Evolutionary conservation across 1,284 basidiomycete species (phyloP), one percentile per base, ranked within the genome.

Genomic region (Xerocomus nothofagi): DNA sequence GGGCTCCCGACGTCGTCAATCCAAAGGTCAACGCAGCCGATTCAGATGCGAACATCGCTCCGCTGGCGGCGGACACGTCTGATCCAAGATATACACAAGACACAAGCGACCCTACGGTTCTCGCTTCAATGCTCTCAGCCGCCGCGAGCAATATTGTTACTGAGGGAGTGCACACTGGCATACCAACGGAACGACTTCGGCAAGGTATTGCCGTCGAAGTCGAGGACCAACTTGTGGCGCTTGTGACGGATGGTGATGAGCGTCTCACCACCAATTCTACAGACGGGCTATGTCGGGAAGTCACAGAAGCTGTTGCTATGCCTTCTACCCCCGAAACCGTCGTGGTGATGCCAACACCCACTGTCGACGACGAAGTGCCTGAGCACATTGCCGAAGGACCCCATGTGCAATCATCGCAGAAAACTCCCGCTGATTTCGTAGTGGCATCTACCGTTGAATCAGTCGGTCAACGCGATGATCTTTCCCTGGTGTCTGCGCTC

Each of bases 401-500:
- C 29, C 38, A 17, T 37, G 49, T 23, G 17, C 45, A 57, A 44
- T 23, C 46, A 18, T 51, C 43, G 38, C 41, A 32, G 37, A 42
- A 42, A 27, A 34, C 33, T 18, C 43, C 50, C 49, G 40, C 37
- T 42, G 49, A 53, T 40, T 18, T 33, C 15, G 30, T 37, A 27
- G 37, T 47, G 50, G 50, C 47, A 46, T 39, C 49, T 44, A 30
- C 50, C 41, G 46, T 49, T 24, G 49, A 52, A 46, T 37, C 57
- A 37, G 21, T 39, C 6, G 27, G 30, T 32, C 39, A 23, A 33
- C 31, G 40, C 4, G 57, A 46, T 49, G 29, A 53, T 56, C 42
- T 49, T 37, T 6, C 24, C 21, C 10, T 32, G 2, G 27, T 37
- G 38, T 39, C 47, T 45, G 39, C 32, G 34, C 10, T 30, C n/a